Percentiles rank a stretch among this genome's conserved stretches.
phyloP scores from a whole-genome alignment of 257 asterid species.

The Orobanche coerulescens region DNA sequence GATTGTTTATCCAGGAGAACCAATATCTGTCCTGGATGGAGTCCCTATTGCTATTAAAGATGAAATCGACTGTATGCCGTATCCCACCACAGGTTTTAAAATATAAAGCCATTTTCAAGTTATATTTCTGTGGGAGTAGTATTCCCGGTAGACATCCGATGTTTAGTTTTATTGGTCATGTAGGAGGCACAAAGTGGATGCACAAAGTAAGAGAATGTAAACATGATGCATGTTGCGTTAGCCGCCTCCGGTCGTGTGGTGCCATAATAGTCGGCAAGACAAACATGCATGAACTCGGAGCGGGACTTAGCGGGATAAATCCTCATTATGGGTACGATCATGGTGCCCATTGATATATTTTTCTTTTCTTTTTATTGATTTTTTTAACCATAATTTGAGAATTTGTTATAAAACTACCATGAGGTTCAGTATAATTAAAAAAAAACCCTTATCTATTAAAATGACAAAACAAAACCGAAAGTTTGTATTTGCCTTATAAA shows the following conservation, averaged over 20 bases:
- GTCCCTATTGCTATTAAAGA: conserved; percentile 76
- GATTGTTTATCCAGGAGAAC: conserved; percentile 42
- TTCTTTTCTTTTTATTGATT: not conserved
- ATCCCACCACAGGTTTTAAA: conserved; percentile 94
- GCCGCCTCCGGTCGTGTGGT: conserved; percentile 70
- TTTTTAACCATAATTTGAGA: not conserved
- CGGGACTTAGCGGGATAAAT: conserved; percentile 90
- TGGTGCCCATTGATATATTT: not conserved
- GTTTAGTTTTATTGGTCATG: not conserved
- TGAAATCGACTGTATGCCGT: conserved; percentile 84
- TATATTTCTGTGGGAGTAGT: not conserved
- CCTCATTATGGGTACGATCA: conserved; percentile 79
- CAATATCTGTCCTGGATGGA: conserved; percentile 76
- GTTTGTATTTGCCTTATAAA: too few species aligned
- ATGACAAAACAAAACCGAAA: too few species aligned
- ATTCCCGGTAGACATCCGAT: too few species aligned
- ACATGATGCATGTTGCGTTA: conserved; percentile 68
- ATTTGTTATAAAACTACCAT: too few species aligned
- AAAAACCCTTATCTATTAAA: too few species aligned
- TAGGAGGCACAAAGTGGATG: conserved; percentile 94
- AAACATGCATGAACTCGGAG: conserved; percentile 96
- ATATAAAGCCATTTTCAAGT: not conserved
- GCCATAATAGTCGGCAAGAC: conserved; percentile 85
- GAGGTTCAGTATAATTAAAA: too few species aligned
- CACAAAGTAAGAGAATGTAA: conserved; percentile 55